Base-by-base conservation (phyloP, 1,139 yeast genomes). In the Magnusiomyces fungicola region DNA sequence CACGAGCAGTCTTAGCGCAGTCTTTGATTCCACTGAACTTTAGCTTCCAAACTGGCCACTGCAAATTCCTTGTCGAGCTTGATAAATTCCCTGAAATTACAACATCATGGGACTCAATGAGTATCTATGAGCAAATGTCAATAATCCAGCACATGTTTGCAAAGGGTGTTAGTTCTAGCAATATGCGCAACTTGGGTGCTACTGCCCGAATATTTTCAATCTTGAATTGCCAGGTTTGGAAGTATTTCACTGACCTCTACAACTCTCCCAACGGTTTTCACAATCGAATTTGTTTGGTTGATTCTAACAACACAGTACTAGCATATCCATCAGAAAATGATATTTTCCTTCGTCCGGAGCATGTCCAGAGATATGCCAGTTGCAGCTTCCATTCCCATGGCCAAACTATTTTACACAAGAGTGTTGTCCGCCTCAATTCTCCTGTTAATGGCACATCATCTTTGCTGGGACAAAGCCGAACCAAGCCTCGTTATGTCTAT, bases 401-500 rank as follows among this genome's bases (percentile, higher is more conserved):
- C 12, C 24, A 38, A 14, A 22, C 24, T n/a, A 38, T 38, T 21
- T 23, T 23, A 14, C 24, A 21, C 16, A 23, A 23, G 29, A 21
- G 24, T 38, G 14, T 38, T 19, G 12, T 38, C 14, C 25, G 41
- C 21, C 41, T 38, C n/a, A 23, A 21, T 14, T n/a, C 41, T 3
- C 7, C 19, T 38, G 41, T 18, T 21, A 23, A 22, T 18, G 29
- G 29, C 36, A 32, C 36, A 14, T 32, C 16, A 18, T 12, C 9
- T 14, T 32, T 32, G 36, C 6, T 32, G 9, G 36, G 36, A 6
- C 36, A 32, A 14, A 12, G 36, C 36, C 9, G n/a, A 32, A 32
- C 16, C 24, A 22, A 38, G 24, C 41, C 41, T 14, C 25, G 41
- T n/a, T 38, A 38, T 12, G 41, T 38, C 6, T 38, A 38, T 22